phyloP scores from a whole-genome alignment of 208 protist genomes.

The Trypanosoma cruzi region DNA sequence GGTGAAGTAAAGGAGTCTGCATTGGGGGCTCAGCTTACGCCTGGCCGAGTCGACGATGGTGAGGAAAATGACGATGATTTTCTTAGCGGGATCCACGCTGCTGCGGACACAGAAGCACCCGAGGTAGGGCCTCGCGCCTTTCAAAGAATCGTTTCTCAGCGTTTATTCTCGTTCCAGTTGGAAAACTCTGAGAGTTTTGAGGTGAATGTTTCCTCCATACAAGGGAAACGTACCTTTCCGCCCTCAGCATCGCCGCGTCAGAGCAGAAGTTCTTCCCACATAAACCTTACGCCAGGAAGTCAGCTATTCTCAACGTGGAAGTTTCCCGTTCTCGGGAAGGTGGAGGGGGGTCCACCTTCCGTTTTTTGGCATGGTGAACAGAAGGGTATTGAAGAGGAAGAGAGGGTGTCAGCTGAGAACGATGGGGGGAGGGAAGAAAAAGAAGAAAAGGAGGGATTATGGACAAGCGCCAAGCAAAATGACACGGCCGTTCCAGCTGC shows the following conservation, averaged over 20 bases:
- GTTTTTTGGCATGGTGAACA: background rate
- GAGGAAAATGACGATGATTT: background rate
- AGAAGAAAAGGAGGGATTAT: background rate
- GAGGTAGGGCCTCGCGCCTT: background rate
- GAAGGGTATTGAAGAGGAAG: background rate
- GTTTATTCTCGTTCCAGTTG: background rate
- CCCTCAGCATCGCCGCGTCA: background rate
- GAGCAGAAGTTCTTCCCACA: background rate
- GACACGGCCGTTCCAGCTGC: background rate
- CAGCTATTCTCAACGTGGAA: constrained; percentile 24
- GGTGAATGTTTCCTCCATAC: background rate
- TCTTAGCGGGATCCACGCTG: background rate
- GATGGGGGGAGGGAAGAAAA: background rate
- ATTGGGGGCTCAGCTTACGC: too few relatives aligned
- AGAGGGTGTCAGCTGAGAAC: too few relatives aligned
- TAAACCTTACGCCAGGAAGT: constrained; percentile 1
- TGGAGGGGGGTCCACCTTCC: background rate
- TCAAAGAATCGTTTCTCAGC: background rate
- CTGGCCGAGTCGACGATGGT: background rate
- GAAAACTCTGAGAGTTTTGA: background rate
- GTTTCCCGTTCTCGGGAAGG: constrained; percentile 26
- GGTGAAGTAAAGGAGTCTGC: background rate
- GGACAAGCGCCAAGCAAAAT: background rate
- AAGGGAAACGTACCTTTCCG: constrained; percentile 1
- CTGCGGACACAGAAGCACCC: background rate